phyloP scores from a whole-genome alignment of 495 filamentous ascomycete species.

The Delitschia confertaspora region DNA sequence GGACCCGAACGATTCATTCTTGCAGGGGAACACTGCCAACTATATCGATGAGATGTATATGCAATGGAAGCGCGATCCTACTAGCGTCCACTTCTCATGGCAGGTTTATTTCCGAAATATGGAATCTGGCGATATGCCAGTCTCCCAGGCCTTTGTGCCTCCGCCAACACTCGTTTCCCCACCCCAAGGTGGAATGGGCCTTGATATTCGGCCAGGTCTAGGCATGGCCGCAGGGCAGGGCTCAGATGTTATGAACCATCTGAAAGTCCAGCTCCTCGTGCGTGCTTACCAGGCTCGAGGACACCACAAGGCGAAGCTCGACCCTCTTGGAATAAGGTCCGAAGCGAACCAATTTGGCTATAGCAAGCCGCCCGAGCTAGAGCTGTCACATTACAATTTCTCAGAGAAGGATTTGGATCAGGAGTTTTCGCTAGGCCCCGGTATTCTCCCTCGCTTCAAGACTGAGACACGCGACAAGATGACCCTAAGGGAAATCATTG shows the following conservation, averaged over 20 bases:
- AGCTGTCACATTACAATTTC: constrained; percentile 88
- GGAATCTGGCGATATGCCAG: constrained; percentile 95
- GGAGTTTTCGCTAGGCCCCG: constrained; percentile 85
- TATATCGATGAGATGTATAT: constrained; percentile 99
- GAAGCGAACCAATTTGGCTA: constrained; percentile 80
- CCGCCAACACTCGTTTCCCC: constrained; percentile 82
- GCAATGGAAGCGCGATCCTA: constrained; percentile 87
- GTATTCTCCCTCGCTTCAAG: constrained; percentile 91
- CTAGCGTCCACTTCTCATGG: constrained; percentile 95
- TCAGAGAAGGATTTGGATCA: constrained; percentile 89
- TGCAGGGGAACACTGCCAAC: constrained; percentile 89
- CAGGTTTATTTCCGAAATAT: constrained; percentile 99
- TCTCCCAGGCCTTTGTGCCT: constrained; percentile 91
- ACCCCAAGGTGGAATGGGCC: constrained; percentile 62
- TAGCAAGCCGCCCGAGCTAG: constrained; percentile 82
- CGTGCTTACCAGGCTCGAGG: constrained; percentile 96
- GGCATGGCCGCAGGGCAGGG: constrained; percentile 60
- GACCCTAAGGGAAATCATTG: constrained; percentile 90
- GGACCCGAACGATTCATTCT: constrained; percentile 89
- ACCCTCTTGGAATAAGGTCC: constrained; percentile 86
- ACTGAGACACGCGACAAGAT: constrained; percentile 83
- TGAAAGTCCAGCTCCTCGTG: constrained; percentile 95
- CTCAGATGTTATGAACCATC: constrained; percentile 84
- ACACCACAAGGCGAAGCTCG: constrained; percentile 95
- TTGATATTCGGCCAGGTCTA: constrained; percentile 59